Evolutionary conservation across 192 early-diverging fungal species (phyloP), one percentile per base, ranked within the genome.

Genomic region (Podila horticola): DNA sequence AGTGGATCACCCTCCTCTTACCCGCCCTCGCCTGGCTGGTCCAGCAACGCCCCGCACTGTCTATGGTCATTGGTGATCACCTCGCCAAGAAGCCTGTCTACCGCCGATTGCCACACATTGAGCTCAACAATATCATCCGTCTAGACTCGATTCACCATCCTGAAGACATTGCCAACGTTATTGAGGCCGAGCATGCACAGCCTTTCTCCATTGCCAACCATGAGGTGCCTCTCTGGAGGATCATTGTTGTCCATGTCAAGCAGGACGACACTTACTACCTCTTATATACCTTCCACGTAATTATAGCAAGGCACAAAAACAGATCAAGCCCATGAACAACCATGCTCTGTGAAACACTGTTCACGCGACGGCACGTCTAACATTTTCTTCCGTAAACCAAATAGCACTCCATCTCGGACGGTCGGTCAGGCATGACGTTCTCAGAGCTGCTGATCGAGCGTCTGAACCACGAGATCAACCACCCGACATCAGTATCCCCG

Each of bases 1-100:
- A 71, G 29, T 79, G 75, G 75, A 15, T 79, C 49, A 29, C 55
- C 5, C 58, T 79, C 11, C 69, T 79, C 28, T 55, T 58, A 1
- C 62, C 67, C 19, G 68, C 75, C 20, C 55, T 79, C 22, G 60
- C 75, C 12, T 71, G 59, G 69, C 75, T 79, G 49, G 59, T 79
- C 50, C 63, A 67, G 5, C 24, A 79, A 28, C 69, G 70, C 48
- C 48, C 75, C 8, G 33, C 45, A 29, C 69, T 77, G 49, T 77
- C 75, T 0, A 50, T 77, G 17, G 58, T 77, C 31, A 50, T 77
- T 57, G 75, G 75, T 3, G 69, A 67, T 17, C 75, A 71, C 41
- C 69, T 71, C 15, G 62, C 69, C 4, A 12, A 20, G 6, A 50
- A 65, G 0, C 75, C 75, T 15, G 29, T 31, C 13, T 77, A 71